Conservation (phyloP, 2,329 filamentous ascomycete species). For the Sporothrix pseudoabietina region DNA sequence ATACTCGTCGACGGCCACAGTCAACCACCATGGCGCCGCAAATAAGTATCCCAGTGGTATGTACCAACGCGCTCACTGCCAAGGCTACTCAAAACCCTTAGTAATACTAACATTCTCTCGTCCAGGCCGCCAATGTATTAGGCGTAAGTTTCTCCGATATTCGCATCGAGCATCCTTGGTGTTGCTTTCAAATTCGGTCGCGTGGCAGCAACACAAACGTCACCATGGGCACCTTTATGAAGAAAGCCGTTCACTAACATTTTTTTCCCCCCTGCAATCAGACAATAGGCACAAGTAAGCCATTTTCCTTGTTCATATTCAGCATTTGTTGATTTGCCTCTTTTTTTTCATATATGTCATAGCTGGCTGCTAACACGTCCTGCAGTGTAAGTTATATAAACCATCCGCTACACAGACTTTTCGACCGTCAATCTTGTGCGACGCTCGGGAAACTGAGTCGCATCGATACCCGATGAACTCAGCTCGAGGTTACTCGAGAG, state of each 20-base stretch:
- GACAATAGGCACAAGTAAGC: constrained; percentile 41
- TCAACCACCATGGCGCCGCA: constrained; percentile 39
- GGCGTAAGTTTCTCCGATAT: constrained; percentile 42
- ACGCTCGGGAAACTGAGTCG: background rate
- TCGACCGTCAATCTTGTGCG: background rate
- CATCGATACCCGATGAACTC: background rate
- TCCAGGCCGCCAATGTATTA: constrained; percentile 45
- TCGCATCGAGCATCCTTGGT: background rate
- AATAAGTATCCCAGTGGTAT: constrained; percentile 39
- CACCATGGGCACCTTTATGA: background rate
- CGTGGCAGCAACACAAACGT: background rate
- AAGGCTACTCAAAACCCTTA: background rate
- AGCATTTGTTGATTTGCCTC: background rate
- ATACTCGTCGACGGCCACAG: background rate
- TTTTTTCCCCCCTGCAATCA: constrained; percentile 22
- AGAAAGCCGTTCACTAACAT: background rate
- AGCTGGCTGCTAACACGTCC: background rate
- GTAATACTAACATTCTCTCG: background rate
- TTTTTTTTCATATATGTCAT: background rate
- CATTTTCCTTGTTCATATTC: background rate
- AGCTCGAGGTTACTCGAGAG: background rate
- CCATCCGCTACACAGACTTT: background rate
- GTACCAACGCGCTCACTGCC: constrained; percentile 20
- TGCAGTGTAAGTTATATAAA: constrained; percentile 27
- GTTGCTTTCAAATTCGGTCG: background rate